These are phyloP conservation scores for Nakazawaea sp. DNA, from an alignment of 805 yeast genomes.

Conservation along the genomic window DNA sequence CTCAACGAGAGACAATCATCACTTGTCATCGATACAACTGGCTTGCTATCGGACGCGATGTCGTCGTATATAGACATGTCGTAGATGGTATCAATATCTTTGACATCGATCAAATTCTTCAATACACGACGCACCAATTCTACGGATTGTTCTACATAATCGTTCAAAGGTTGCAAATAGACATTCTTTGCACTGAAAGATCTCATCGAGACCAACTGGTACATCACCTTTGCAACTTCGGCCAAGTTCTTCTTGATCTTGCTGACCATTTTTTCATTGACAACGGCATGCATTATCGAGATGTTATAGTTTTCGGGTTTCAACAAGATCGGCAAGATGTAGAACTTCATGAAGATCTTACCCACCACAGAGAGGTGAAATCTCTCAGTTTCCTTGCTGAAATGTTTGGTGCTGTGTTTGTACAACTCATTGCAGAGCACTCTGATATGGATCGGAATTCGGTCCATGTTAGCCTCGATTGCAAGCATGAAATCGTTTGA, in stretches of 20 bases:
- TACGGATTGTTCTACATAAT: conserved; percentile 48
- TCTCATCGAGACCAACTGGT: conserved; percentile 62
- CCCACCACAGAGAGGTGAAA: conserved; percentile 65
- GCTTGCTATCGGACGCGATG: conserved; percentile 41
- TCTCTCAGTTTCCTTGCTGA: conserved; percentile 53
- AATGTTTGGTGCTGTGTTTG: conserved; percentile 25
- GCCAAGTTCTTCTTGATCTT: conserved; percentile 41
- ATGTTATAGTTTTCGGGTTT: conserved; percentile 56
- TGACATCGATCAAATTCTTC: conserved; percentile 41
- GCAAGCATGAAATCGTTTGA: conserved; percentile 54
- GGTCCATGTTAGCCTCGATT: conserved; percentile 34
- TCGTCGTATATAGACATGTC: conserved; percentile 65
- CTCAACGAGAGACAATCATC: conserved; percentile 39
- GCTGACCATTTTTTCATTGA: neutral
- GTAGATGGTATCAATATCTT: conserved; percentile 53
- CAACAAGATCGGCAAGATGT: conserved; percentile 38
- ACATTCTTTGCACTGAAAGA: conserved; percentile 57
- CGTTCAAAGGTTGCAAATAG: conserved; percentile 75
- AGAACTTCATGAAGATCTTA: conserved; percentile 49
- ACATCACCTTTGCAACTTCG: conserved; percentile 50
- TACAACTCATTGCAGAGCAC: conserved; percentile 42
- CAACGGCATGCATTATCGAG: conserved; percentile 4
- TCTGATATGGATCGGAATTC: conserved; percentile 51
- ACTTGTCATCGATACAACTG: conserved; percentile 34
- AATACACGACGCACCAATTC: conserved; percentile 40